Percentiles rank a stretch among this genome's conserved stretches.
Conservation (phyloP, 805 yeast species). For the Blastobotrys americana region DNA sequence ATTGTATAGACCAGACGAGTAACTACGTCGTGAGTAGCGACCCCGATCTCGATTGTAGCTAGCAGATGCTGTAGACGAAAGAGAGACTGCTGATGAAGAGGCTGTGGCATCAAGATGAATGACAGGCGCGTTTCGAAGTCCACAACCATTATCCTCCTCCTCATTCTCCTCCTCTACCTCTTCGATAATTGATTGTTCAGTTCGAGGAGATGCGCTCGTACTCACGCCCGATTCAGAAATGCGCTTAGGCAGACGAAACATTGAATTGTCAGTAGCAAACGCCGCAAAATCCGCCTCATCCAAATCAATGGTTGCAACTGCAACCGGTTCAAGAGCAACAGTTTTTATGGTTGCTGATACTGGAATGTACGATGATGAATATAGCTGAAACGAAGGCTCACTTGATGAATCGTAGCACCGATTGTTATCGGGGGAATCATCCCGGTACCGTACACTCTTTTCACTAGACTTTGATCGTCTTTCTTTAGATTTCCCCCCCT, state of each 20-base stretch:
- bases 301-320: conserved; percentile 41
- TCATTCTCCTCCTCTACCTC: conserved; percentile 18
- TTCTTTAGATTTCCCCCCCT: conserved; percentile 9
- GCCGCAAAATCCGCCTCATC: conserved; percentile 37
- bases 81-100: conserved; percentile 13
- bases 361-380: conserved; percentile 3
- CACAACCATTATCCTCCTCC: background rate
- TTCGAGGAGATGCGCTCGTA: conserved; percentile 5
- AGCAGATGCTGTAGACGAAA: conserved; percentile 11
- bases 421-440: conserved; percentile 1
- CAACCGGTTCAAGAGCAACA: background rate
- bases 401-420: no score
- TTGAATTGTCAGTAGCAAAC: background rate
- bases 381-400: no score
- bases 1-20: conserved; percentile 8
- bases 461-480: no score
- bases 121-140: background rate
- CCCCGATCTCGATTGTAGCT: conserved; percentile 8
- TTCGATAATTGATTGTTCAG: conserved; percentile 26
- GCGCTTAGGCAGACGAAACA: background rate
- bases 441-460: background rate
- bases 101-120: background rate
- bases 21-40: conserved; percentile 8
- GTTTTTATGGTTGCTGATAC: conserved; percentile 2
- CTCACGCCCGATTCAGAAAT: background rate